phyloP scores from a whole-genome alignment of 2,329 filamentous ascomycete genomes.

The Aspergillus cejpii region DNA sequence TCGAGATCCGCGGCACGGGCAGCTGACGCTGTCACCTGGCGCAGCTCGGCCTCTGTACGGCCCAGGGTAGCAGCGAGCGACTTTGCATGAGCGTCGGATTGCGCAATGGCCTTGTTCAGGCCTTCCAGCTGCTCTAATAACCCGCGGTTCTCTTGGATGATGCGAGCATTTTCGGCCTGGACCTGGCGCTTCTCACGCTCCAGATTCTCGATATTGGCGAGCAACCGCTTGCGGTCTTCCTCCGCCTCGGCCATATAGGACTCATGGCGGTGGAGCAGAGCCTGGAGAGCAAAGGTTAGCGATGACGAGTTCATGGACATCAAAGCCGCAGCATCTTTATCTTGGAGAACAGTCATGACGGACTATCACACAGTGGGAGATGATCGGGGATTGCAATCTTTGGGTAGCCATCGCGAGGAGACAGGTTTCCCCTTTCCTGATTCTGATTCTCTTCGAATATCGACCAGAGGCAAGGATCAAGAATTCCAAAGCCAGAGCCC shows the following conservation, averaged over 20 bases:
- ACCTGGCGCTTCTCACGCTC: slow-evolving; percentile 67
- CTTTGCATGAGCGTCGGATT: slow-evolving; percentile 74
- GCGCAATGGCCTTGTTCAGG: slow-evolving; percentile 69
- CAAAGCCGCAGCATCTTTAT: slow-evolving; percentile 18
- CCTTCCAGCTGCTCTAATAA: slow-evolving; percentile 78
- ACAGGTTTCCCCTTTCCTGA: too few species aligned
- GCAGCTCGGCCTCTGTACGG: slow-evolving; percentile 69
- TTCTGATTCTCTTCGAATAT: not conserved
- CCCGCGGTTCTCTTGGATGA: slow-evolving; percentile 73
- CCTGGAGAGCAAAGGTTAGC: slow-evolving; percentile 74
- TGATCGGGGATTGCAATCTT: slow-evolving; percentile 20
- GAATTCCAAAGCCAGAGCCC: slow-evolving; percentile 10
- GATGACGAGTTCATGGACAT: slow-evolving; percentile 35
- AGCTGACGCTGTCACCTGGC: slow-evolving; percentile 66
- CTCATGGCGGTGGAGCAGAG: slow-evolving; percentile 84
- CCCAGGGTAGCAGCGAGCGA: slow-evolving; percentile 69
- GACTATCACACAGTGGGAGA: slow-evolving; percentile 27
- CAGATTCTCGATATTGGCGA: slow-evolving; percentile 64
- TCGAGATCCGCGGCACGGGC: slow-evolving; percentile 72
- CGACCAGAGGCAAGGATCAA: not conserved
- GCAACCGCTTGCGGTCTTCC: slow-evolving; percentile 69
- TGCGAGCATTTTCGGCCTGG: slow-evolving; percentile 68
- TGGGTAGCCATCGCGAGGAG: slow-evolving; percentile 17
- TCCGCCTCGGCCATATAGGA: slow-evolving; percentile 90
- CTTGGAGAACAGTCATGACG: slow-evolving; percentile 24